Evolutionary conservation across 1,139 yeast species (phyloP).

Genomic region (Geotrichum macrosporum): DNA sequence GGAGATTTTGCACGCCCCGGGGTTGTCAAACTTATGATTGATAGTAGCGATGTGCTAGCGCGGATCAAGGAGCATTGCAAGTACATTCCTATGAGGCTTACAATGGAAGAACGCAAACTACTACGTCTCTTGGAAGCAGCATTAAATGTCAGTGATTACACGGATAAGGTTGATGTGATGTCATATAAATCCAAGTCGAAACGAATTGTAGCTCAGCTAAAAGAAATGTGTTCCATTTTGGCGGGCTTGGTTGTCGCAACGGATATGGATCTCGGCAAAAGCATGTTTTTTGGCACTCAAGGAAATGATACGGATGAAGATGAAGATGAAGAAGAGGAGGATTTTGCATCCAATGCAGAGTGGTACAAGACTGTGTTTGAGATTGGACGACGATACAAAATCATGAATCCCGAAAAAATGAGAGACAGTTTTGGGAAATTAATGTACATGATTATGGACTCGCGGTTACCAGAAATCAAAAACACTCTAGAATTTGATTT

Average conservation of each 20-base stretch:
- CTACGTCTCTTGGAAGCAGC: conserved; percentile 64
- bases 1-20: conserved; percentile 29
- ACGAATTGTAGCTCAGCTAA: conserved; percentile 61
- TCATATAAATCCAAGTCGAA: conserved; percentile 59
- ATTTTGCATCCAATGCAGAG: conserved; percentile 58
- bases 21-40: no score
- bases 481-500: conserved; percentile 67
- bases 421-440: conserved; percentile 69
- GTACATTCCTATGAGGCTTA: conserved; percentile 62
- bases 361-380: conserved; percentile 68
- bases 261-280: conserved; percentile 60
- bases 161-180: conserved; percentile 66
- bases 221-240: conserved; percentile 67
- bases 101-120: conserved; percentile 61
- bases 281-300: conserved; percentile 39
- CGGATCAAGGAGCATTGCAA: conserved; percentile 47
- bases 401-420: conserved; percentile 76
- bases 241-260: conserved; percentile 73
- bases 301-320: conserved; percentile 39
- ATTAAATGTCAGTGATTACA: conserved; percentile 66
- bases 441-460: conserved; percentile 78
- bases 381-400: conserved; percentile 69
- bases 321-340: conserved; percentile 45
- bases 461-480: conserved; percentile 61
- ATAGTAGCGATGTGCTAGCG: no score